These are phyloP conservation scores for Dactylellina drechsleri DNA, from an alignment of 2,329 filamentous ascomycete species.

Conservation along the genomic window DNA sequence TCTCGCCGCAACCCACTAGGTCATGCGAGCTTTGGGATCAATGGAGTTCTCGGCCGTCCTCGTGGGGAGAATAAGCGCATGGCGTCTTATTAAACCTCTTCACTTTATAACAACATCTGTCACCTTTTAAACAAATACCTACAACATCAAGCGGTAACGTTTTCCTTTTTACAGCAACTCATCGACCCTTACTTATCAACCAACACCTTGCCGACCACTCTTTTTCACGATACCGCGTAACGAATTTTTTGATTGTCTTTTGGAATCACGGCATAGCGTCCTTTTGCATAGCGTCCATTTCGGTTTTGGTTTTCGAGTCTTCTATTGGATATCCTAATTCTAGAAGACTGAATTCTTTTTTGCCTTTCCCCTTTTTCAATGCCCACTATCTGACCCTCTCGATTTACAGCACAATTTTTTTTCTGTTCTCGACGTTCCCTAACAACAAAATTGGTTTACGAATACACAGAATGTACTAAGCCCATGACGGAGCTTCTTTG, in stretches of 20 bases:
- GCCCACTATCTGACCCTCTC: conserved; percentile 33
- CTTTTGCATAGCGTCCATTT: conserved; percentile 52
- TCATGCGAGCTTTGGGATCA: conserved; percentile 35
- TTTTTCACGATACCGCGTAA: conserved; percentile 29
- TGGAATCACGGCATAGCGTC: conserved; percentile 51
- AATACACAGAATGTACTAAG: conserved; percentile 37
- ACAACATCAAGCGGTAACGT: background rate
- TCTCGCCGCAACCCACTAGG: conserved; percentile 42
- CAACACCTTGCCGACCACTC: background rate
- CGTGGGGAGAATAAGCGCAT: conserved; percentile 37
- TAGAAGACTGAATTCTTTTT: conserved; percentile 20
- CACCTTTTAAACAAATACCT: background rate
- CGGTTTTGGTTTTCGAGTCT: conserved; percentile 33
- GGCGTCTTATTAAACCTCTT: conserved; percentile 35
- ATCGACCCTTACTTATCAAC: background rate
- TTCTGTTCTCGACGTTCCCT: conserved; percentile 50
- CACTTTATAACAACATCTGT: background rate
- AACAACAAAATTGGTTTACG: conserved; percentile 49
- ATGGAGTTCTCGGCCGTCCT: conserved; percentile 36
- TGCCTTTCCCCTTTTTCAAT: background rate
- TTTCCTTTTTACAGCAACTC: too few species aligned
- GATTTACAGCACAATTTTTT: conserved; percentile 28
- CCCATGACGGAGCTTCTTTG: conserved; percentile 29
- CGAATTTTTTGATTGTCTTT: conserved; percentile 47
- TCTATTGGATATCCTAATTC: conserved; percentile 43